These are phyloP conservation scores for Lichtheimia corymbifera DNA, from an alignment of 371 early-diverging fungal genomes.

Conservation along the genomic window DNA sequence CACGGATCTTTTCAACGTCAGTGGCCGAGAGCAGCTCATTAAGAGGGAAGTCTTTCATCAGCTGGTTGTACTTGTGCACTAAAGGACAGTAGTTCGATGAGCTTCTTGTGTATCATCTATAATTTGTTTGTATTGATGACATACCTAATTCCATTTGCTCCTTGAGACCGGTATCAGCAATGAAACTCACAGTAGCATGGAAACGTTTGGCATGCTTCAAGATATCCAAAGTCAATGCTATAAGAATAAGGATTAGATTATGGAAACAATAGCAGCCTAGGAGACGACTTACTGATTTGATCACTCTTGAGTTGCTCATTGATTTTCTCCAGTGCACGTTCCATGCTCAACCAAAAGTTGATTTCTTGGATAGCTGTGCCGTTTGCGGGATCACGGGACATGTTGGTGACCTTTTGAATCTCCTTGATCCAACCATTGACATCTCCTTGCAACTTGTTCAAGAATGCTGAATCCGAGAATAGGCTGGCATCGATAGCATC, in stretches of 20 bases:
- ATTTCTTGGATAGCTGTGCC: constrained; percentile 97
- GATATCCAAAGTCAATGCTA: constrained; percentile 89
- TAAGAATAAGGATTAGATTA: neutral
- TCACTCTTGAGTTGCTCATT: constrained; percentile 94
- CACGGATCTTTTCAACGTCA: constrained; percentile 83
- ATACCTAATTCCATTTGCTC: constrained; percentile 86
- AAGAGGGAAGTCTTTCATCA: constrained; percentile 98
- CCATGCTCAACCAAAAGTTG: constrained; percentile 98
- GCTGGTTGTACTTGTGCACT: constrained; percentile 93
- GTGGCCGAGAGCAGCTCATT: constrained; percentile 94
- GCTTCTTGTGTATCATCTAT: neutral
- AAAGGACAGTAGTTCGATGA: neutral
- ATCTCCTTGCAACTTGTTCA: constrained; percentile 92
- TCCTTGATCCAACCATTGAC: constrained; percentile 99
- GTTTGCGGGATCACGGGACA: constrained; percentile 89
- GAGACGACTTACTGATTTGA: constrained; percentile 67
- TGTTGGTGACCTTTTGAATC: constrained; percentile 96
- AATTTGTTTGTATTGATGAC: neutral
- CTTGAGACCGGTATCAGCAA: constrained; percentile 97
- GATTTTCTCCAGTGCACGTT: constrained; percentile 88
- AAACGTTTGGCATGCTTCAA: constrained; percentile 97
- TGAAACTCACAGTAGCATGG: constrained; percentile 96
- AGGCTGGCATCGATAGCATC: constrained; percentile 71
- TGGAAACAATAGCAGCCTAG: too few relatives aligned
- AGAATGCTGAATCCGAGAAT: constrained; percentile 80